phyloP scores from a whole-genome alignment of 2,329 filamentous ascomycete genomes.

The Fusarium devonianum region DNA sequence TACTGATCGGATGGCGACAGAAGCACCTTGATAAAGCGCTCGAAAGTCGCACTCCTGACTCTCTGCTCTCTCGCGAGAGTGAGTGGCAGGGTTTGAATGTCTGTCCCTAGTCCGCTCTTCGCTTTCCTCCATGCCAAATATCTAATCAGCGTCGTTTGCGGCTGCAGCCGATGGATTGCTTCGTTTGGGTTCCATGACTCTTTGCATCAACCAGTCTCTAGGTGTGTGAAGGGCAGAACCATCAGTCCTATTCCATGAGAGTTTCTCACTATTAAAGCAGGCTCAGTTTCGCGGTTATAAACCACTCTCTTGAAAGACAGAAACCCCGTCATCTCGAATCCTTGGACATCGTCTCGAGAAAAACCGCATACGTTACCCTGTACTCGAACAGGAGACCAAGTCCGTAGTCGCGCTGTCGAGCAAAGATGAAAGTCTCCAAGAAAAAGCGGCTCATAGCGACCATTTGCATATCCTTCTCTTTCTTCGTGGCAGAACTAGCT shows the following conservation, averaged over 20 bases:
- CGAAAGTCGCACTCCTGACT: not conserved
- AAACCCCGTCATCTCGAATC: not conserved
- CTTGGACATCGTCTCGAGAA: not conserved
- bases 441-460: conserved; percentile 57
- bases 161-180: conserved; percentile 14
- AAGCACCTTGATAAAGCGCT: conserved; percentile 30
- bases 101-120: not conserved
- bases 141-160: conserved; percentile 20
- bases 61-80: not conserved
- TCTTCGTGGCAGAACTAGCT: conserved; percentile 60
- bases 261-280: conserved; percentile 3
- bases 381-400: no score
- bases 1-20: conserved; percentile 22
- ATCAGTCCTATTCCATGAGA: conserved; percentile 7
- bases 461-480: conserved; percentile 58
- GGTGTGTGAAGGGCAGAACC: conserved; percentile 4
- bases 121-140: not conserved
- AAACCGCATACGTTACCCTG: no score
- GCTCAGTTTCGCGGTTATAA: not conserved
- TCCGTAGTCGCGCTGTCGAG: not conserved
- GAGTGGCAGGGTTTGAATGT: not conserved
- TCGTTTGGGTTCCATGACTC: conserved; percentile 1
- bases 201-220: conserved; percentile 7
- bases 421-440: conserved; percentile 32
- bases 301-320: not conserved